Conservation (phyloP, 306 rosid genomes). For the Prunus dulcis region DNA sequence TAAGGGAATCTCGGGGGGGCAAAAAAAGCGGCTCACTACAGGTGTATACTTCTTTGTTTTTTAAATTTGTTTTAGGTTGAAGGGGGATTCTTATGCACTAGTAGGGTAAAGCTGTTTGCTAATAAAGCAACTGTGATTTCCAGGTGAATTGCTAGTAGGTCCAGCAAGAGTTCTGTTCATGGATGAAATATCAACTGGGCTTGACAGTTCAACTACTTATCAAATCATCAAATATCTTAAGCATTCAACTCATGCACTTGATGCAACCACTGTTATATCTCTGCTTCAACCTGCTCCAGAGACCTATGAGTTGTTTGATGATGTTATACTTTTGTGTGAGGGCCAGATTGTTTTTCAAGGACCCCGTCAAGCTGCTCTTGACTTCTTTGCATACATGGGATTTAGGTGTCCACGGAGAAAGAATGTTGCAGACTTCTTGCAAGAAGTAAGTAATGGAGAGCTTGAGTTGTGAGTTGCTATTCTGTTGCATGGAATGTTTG, state of each 20-base stretch:
- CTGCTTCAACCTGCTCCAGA: constrained; percentile 99
- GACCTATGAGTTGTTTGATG: constrained; percentile 96
- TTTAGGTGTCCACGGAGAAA: constrained; percentile 84
- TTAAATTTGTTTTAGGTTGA: not conserved
- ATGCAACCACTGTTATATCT: constrained; percentile 85
- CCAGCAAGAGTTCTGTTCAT: constrained; percentile 96
- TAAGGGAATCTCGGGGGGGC: constrained; percentile 97
- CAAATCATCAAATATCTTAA: constrained; percentile 86
- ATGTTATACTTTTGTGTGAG: constrained; percentile 84
- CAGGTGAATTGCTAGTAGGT: constrained; percentile 94
- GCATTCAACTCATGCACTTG: constrained; percentile 87
- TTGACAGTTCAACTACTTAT: constrained; percentile 91
- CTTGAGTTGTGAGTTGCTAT: constrained; percentile 19
- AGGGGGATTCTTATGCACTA: constrained; percentile 8
- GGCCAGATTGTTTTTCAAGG: constrained; percentile 97
- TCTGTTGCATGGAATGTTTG: constrained; percentile 21
- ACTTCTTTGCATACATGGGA: constrained; percentile 81
- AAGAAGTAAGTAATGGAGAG: constrained; percentile 69
- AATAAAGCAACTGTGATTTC: constrained; percentile 28
- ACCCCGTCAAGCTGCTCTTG: constrained; percentile 70
- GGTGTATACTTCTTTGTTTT: constrained; percentile 39
- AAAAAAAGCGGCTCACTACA: constrained; percentile 98
- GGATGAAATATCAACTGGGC: constrained; percentile 99
- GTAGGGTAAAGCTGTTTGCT: constrained; percentile 28
- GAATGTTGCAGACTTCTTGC: constrained; percentile 97